Conservation (phyloP, 129 eudicot genomes). For the Flaveria bidentis region DNA sequence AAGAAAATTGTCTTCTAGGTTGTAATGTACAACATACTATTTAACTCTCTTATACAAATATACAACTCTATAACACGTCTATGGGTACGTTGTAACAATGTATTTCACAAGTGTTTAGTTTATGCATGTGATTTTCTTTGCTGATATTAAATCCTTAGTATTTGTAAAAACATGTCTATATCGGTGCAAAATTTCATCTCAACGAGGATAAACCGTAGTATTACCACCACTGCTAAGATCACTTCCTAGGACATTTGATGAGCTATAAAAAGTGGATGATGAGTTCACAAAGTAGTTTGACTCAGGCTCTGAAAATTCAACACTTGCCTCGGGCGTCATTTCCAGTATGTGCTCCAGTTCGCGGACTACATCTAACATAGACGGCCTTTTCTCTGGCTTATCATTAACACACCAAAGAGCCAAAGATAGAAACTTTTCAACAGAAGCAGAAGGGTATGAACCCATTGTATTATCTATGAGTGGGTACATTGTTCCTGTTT, state of each 20-base stretch:
- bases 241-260: conserved; percentile 50
- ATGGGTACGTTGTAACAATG: background rate
- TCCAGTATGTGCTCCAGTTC: conserved; percentile 61
- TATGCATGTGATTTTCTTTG: background rate
- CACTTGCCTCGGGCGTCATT: conserved; percentile 50
- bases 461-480: conserved; percentile 79
- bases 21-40: conserved; percentile 8
- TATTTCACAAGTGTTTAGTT: background rate
- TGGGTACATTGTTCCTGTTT: conserved; percentile 60
- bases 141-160: background rate
- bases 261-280: conserved; percentile 33
- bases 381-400: conserved; percentile 69
- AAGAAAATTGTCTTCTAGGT: background rate
- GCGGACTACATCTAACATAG: conserved; percentile 75
- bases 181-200: conserved; percentile 37
- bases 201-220: conserved; percentile 53
- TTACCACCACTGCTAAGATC: conserved; percentile 56
- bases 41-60: conserved; percentile 19
- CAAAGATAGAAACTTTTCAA: conserved; percentile 63
- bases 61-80: conserved; percentile 18
- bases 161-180: conserved; percentile 7
- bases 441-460: conserved; percentile 63
- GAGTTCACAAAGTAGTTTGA: conserved; percentile 42
- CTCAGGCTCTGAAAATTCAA: conserved; percentile 29
- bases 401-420: conserved; percentile 77